phyloP scores from a whole-genome alignment of 2,329 filamentous ascomycete genomes.

The Colletotrichum agaves region DNA sequence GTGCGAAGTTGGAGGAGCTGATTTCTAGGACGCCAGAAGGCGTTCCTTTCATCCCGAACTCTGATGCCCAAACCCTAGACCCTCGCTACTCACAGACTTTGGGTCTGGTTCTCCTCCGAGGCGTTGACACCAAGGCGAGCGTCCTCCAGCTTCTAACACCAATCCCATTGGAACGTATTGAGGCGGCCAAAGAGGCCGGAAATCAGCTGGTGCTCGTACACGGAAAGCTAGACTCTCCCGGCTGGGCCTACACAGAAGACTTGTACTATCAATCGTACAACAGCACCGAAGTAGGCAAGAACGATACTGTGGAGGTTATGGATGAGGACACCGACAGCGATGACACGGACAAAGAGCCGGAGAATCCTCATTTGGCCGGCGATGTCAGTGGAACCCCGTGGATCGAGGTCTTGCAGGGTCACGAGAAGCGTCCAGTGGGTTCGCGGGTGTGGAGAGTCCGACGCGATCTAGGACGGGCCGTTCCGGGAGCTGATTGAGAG shows the following conservation, averaged over 20 bases:
- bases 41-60: conserved; percentile 71
- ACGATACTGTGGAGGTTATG: conserved; percentile 48
- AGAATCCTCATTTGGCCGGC: conserved; percentile 39
- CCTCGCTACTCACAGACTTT: conserved; percentile 68
- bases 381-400: conserved; percentile 59
- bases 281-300: conserved; percentile 38
- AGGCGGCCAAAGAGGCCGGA: conserved; percentile 52
- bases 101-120: conserved; percentile 76
- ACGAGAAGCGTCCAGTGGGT: conserved; percentile 66
- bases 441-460: conserved; percentile 72
- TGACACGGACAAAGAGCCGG: conserved; percentile 44
- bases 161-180: conserved; percentile 53
- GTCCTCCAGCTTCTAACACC: conserved; percentile 75
- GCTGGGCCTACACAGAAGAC: conserved; percentile 77
- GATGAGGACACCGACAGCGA: conserved; percentile 51
- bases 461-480: conserved; percentile 65
- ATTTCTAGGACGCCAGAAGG: conserved; percentile 58
- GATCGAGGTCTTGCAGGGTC: conserved; percentile 67
- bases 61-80: conserved; percentile 65
- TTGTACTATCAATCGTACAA: conserved; percentile 54
- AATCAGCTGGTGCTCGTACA: conserved; percentile 70
- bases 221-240: conserved; percentile 75
- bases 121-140: conserved; percentile 66
- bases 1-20: conserved; percentile 40
- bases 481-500: conserved; percentile 25